Percentiles rank a stretch among this genome's conserved stretches.
These are phyloP conservation scores for Leucocoprinus sp. DNA, from an alignment of 768 basidiomycete species.

Conservation along the genomic window DNA sequence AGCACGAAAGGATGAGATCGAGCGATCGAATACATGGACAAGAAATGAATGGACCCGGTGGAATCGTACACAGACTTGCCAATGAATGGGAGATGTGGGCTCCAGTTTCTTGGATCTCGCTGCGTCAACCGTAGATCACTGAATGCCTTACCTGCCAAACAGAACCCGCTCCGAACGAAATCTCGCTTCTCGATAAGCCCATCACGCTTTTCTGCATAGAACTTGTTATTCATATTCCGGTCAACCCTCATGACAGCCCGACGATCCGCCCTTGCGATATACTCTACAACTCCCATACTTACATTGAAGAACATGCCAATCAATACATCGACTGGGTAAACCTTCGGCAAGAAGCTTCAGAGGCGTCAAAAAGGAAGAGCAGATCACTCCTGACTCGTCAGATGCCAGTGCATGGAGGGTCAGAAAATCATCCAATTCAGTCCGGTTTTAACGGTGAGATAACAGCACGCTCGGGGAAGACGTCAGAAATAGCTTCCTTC, in stretches of 20 bases:
- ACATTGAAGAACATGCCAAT: not conserved
- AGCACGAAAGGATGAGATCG: not conserved
- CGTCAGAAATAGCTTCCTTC: too few relatives aligned
- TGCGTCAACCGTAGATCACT: not conserved
- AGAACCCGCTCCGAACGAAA: not conserved
- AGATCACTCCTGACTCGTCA: conserved; percentile 4
- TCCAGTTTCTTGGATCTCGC: not conserved
- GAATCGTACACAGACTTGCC: too few relatives aligned
- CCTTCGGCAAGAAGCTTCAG: conserved; percentile 3
- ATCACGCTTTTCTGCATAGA: too few relatives aligned
- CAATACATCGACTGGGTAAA: not conserved
- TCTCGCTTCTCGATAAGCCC: not conserved
- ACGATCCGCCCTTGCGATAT: not conserved
- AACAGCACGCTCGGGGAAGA: not conserved
- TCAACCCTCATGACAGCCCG: not conserved
- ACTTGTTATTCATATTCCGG: too few relatives aligned
- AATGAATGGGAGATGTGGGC: too few relatives aligned
- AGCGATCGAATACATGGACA: not conserved
- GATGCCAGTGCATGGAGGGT: not conserved
- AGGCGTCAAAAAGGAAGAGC: conserved; percentile 5
- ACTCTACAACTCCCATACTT: not conserved
- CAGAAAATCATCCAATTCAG: not conserved
- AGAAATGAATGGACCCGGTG: conserved; percentile 1
- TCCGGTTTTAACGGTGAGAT: conserved; percentile 1
- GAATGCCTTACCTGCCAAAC: not conserved